phyloP scores from a whole-genome alignment of 805 yeast genomes.

The Kurtzmaniella fragi region DNA sequence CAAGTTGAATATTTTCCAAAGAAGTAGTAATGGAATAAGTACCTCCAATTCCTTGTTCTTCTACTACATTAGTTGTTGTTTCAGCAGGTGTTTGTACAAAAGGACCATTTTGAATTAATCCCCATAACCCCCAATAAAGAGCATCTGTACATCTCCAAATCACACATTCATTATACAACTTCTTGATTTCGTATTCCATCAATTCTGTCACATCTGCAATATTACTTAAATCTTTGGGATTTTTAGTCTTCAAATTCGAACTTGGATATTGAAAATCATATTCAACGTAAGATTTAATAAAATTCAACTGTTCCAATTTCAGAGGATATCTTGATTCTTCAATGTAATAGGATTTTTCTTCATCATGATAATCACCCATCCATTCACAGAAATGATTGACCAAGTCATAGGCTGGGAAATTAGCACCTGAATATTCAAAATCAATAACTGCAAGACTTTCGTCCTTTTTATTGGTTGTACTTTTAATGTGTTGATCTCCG shows the following conservation, averaged over 20 bases:
- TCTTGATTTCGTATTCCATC: constrained; percentile 40
- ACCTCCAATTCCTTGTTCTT: constrained; percentile 35
- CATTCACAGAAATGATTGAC: constrained; percentile 94
- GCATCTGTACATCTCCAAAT: constrained; percentile 81
- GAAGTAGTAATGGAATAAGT: constrained; percentile 44
- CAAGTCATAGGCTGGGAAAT: constrained; percentile 82
- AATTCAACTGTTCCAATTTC: constrained; percentile 60
- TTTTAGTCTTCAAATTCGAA: constrained; percentile 21
- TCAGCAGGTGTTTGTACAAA: constrained; percentile 11
- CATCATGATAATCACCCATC: constrained; percentile 89
- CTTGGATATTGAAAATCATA: constrained; percentile 41
- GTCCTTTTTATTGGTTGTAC: constrained; percentile 31
- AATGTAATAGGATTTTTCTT: constrained; percentile 47
- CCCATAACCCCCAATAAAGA: constrained; percentile 89
- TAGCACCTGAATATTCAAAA: constrained; percentile 92
- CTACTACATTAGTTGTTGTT: constrained; percentile 8
- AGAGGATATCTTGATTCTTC: constrained; percentile 59
- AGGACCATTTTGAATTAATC: constrained; percentile 71
- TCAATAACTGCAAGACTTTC: constrained; percentile 83
- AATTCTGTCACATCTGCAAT: constrained; percentile 18
- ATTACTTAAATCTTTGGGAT: constrained; percentile 8
- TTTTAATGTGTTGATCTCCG: constrained; percentile 9
- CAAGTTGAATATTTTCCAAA: constrained; percentile 27
- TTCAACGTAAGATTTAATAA: constrained; percentile 74
- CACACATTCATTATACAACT: constrained; percentile 58